Percentiles rank a stretch among this genome's conserved stretches.
These are phyloP conservation scores for Sinapis alba DNA, from an alignment of 441 rosid species.

Conservation along the genomic window DNA sequence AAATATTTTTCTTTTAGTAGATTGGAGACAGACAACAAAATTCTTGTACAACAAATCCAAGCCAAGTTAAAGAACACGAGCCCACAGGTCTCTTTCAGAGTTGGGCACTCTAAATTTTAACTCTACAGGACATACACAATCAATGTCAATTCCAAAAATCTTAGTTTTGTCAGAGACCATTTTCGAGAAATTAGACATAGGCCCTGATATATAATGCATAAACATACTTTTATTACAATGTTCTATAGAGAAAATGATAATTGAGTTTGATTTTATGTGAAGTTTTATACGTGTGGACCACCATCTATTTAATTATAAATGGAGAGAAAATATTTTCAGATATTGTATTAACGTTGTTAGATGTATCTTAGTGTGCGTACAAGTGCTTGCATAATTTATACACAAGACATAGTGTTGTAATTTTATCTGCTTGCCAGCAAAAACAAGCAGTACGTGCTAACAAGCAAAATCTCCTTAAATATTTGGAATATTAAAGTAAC, in stretches of 20 bases:
- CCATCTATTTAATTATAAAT: constrained; percentile 4
- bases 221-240: background rate
- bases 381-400: constrained; percentile 11
- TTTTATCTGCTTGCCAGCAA: background rate
- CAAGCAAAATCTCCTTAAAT: background rate
- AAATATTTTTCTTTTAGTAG: background rate
- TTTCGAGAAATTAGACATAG: background rate
- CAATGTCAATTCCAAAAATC: background rate
- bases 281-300: constrained; percentile 19
- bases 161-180: background rate
- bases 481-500: background rate
- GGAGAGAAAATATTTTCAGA: constrained; percentile 30
- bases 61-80: background rate
- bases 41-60: background rate
- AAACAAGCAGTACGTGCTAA: background rate
- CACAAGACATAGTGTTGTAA: background rate
- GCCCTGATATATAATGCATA: background rate
- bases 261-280: constrained; percentile 11
- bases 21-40: background rate
- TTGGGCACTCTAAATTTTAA: constrained; percentile 8
- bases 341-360: constrained; percentile 25
- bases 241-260: background rate
- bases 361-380: background rate
- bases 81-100: constrained; percentile 18
- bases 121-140: background rate